Percentiles rank a stretch among this genome's conserved stretches.
Evolutionary conservation across 2,329 filamentous ascomycete species (phyloP).

Genomic region (Cordyceps farinosa): DNA sequence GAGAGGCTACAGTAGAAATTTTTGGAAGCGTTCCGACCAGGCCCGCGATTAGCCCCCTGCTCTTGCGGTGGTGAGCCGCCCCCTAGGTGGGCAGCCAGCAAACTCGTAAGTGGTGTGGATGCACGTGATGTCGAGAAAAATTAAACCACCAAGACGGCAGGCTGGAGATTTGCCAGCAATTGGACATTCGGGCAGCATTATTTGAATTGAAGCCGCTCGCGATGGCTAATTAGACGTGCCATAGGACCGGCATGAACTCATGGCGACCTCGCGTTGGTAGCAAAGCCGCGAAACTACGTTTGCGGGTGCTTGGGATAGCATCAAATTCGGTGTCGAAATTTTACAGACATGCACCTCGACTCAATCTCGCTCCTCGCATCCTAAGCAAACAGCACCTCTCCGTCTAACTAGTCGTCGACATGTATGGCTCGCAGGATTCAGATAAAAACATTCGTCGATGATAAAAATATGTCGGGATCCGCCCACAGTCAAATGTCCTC

Average conservation of each 20-base stretch:
- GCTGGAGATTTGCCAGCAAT: background rate
- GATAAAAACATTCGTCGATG: background rate
- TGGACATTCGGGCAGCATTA: background rate
- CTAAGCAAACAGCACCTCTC: too few relatives aligned
- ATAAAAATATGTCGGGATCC: conserved; percentile 42
- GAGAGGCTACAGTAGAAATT: conserved; percentile 13
- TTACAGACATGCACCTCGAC: background rate
- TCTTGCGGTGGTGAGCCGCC: background rate
- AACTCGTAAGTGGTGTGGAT: background rate
- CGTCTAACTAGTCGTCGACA: background rate
- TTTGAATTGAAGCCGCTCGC: background rate
- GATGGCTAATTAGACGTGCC: background rate
- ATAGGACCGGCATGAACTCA: background rate
- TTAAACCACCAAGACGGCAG: background rate
- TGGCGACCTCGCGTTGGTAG: background rate
- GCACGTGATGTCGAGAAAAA: conserved; percentile 13
- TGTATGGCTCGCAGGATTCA: background rate
- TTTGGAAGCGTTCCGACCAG: conserved; percentile 16
- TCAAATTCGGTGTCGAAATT: background rate
- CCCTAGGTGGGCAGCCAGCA: background rate
- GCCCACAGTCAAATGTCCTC: conserved; percentile 50
- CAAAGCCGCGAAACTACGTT: background rate
- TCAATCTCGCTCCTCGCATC: background rate
- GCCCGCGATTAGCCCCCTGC: conserved; percentile 6
- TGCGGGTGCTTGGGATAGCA: background rate